Conservation (phyloP, 2,329 filamentous ascomycete genomes). For the Nothomitra cinnamomea region DNA sequence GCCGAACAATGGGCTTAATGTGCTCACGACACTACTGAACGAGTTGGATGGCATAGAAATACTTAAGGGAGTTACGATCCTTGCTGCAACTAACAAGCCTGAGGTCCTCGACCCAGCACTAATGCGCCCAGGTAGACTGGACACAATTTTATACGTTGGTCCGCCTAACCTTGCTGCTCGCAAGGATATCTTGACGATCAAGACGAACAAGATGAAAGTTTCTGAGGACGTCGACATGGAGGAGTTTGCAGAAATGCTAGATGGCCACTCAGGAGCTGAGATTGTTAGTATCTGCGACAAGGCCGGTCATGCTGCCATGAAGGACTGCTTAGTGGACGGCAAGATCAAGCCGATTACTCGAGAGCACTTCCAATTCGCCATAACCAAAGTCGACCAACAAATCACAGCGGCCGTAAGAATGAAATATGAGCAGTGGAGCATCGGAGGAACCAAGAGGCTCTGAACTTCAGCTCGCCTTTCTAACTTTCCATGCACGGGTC, state of each 20-base stretch:
- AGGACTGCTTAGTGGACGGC: slow-evolving; percentile 1
- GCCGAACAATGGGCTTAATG: slow-evolving; percentile 47
- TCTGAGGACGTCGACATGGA: slow-evolving; percentile 46
- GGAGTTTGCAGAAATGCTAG: slow-evolving; percentile 43
- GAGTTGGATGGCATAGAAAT: slow-evolving; percentile 93
- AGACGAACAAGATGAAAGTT: slow-evolving; percentile 43
- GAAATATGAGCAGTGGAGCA: slow-evolving; percentile 6
- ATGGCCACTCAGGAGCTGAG: slow-evolving; percentile 77
- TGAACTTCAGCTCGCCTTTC: no score
- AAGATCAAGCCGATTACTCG: slow-evolving; percentile 1
- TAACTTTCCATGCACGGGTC: no score
- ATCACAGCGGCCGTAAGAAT: slow-evolving; percentile 3
- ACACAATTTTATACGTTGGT: slow-evolving; percentile 70
- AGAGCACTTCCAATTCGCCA: slow-evolving; percentile 4
- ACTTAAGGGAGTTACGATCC: slow-evolving; percentile 64
- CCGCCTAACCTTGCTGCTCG: slow-evolving; percentile 59
- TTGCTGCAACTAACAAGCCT: slow-evolving; percentile 84
- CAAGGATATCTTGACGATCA: slow-evolving; percentile 56
- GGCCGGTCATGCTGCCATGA: slow-evolving; percentile 12
- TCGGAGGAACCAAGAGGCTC: slow-evolving; percentile 7
- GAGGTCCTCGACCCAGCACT: slow-evolving; percentile 74
- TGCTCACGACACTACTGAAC: slow-evolving; percentile 75
- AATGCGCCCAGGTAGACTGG: slow-evolving; percentile 71
- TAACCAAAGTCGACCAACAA: slow-evolving; percentile 4
- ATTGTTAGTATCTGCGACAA: slow-evolving; percentile 40